A percentile compares a stretch with the other conserved stretches of the same genome.
phyloP scores from a whole-genome alignment of 148 eudicot species.

The Rhododendron mucronatum region DNA sequence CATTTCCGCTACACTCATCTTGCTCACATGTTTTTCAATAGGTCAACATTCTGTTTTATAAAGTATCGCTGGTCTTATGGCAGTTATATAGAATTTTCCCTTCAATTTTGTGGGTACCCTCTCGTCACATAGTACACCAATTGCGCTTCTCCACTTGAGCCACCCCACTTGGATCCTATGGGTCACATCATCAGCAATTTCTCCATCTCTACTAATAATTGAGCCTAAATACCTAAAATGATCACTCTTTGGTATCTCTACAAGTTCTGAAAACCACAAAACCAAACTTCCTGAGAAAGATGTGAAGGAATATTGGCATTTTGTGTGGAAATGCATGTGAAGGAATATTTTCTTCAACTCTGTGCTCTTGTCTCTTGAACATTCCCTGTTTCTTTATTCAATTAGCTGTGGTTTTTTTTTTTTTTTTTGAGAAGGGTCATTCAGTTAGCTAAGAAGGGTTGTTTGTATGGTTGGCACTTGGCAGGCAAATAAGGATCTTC shows the following conservation, averaged over 20 bases:
- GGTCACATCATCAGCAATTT: no score
- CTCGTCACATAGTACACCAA: no score
- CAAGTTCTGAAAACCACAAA: background rate
- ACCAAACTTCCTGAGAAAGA: background rate
- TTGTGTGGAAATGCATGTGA: background rate
- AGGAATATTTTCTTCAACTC: background rate
- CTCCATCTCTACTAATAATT: no score
- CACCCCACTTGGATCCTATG: no score
- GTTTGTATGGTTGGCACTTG: slow-evolving; percentile 26
- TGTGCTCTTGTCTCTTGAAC: background rate
- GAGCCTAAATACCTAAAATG: no score
- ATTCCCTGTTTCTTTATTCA: background rate
- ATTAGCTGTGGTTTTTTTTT: background rate
- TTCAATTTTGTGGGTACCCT: no score
- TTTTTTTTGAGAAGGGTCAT: background rate
- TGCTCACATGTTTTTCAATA: no score
- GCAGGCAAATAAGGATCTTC: slow-evolving; percentile 58
- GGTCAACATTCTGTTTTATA: no score
- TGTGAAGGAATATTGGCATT: background rate
- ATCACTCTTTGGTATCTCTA: background rate
- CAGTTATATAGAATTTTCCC: no score
- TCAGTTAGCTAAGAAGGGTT: slow-evolving; percentile 9
- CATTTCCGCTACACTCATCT: no score
- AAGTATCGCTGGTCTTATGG: no score
- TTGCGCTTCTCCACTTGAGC: no score